These are phyloP conservation scores for Luffa acutangula DNA, from an alignment of 306 rosid genomes.

Conservation along the genomic window DNA sequence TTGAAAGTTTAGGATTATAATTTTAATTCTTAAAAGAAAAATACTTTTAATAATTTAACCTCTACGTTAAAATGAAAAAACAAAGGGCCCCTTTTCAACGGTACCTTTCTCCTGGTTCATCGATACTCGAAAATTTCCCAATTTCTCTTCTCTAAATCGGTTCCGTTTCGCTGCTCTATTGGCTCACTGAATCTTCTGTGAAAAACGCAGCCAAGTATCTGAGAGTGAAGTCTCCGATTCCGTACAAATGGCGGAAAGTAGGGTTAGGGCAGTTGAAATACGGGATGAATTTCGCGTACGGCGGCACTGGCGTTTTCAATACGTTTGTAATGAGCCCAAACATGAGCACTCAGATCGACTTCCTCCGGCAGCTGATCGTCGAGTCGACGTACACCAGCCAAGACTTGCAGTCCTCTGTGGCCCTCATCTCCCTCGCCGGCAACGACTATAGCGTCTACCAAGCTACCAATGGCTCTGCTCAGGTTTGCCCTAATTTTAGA, in stretches of 20 bases:
- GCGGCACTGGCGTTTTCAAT: conserved; percentile 76
- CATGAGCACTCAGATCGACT: conserved; percentile 73
- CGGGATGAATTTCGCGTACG: conserved; percentile 83
- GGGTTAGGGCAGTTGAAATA: conserved; percentile 27
- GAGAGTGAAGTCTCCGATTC: conserved; percentile 63
- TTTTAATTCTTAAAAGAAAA: too few relatives aligned
- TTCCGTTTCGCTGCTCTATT: background rate
- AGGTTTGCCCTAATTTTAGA: conserved; percentile 22
- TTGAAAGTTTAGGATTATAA: too few relatives aligned
- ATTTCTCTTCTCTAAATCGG: background rate
- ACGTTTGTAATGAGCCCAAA: conserved; percentile 47
- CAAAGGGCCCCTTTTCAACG: too few relatives aligned
- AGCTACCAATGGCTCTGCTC: conserved; percentile 25
- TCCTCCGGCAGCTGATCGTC: conserved; percentile 25
- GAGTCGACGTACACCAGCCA: conserved; percentile 16
- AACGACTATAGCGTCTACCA: conserved; percentile 51
- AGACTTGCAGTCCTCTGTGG: conserved; percentile 43
- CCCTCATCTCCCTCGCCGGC: conserved; percentile 66
- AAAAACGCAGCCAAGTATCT: conserved; percentile 25
- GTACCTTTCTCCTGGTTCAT: too few relatives aligned
- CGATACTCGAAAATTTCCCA: too few relatives aligned
- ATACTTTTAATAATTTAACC: too few relatives aligned
- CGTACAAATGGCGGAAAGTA: conserved; percentile 46
- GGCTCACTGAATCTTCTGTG: background rate
- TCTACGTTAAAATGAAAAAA: too few relatives aligned